Base-by-base conservation (phyloP, 495 filamentous ascomycete species). In the Neurospora africana region DNA sequence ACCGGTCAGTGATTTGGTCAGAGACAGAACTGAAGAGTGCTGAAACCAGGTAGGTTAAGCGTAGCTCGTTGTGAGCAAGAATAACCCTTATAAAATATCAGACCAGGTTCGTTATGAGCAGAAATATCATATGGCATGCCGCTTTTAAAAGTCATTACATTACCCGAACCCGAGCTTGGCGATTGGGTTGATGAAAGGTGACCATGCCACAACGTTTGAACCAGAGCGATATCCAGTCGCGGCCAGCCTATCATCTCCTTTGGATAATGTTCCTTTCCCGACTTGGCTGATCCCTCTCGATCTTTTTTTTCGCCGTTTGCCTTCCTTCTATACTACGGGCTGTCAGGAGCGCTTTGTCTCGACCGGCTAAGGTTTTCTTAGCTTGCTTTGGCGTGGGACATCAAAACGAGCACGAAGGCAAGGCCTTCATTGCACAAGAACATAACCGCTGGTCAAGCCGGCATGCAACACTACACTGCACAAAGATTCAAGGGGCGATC, bases 391-490 rank as follows among this genome's bases (percentile, higher is more conserved):
- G 19, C 41, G 19, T 19, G 17, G 41, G n/a, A n/a, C 75, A 76
- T 71, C 69, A 72, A 43, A 69, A 47, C 75, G 47, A 41, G 44
- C 73, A 70, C 44, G 72, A 72, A 39, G 38, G 74, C 71, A 35
- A 75, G 74, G n/a, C 69, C 71, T n/a, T 41, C 58, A 30, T 72
- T 44, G 41, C 19, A 44, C 41, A n/a, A 44, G 41, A 44, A 44
- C 41, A 44, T 44, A 53, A 23, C 44, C 21, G 44, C 23, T 23
- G n/a, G 44, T 53, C 21, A 5, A 53, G 21, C 47, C 11, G 23
- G 23, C 11, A 58, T 58, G 47, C 47, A 58, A 27, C 23, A 58
- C 21, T 23, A 58, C 11, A 27, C 21, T 23, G 27, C 47, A 27
- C 23, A 58, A 27, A 58, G 44, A 58, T 58, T 58, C 11, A 58